These are phyloP conservation scores for Typha latifolia DNA, from an alignment of 176 grass and related monocot genomes.

Conservation along the genomic window DNA sequence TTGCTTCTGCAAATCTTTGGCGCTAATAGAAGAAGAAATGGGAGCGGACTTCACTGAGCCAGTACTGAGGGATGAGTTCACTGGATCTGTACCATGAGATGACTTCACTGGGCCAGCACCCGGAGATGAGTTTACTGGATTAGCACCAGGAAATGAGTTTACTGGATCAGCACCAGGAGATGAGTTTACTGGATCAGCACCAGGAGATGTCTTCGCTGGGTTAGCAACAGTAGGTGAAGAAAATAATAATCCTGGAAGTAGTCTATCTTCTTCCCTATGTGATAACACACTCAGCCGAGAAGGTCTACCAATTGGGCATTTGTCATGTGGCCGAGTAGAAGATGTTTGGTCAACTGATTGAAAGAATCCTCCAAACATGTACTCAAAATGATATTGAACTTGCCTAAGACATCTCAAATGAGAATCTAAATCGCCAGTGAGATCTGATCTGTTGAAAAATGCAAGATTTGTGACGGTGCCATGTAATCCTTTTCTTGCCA, in stretches of 20 bases:
- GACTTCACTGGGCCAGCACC: too few relatives aligned
- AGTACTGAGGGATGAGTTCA: too few relatives aligned
- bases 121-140: too few relatives aligned
- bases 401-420: conserved; percentile 52
- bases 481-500: too few relatives aligned
- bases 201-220: conserved; percentile 5
- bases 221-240: conserved; percentile 20
- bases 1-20: conserved; percentile 21
- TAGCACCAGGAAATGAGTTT: too few relatives aligned
- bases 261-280: neutral
- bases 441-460: conserved; percentile 30
- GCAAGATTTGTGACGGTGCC: conserved; percentile 1
- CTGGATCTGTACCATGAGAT: too few relatives aligned
- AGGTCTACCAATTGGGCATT: conserved; percentile 17
- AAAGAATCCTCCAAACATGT: conserved; percentile 36
- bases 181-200: conserved; percentile 1
- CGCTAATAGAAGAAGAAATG: conserved; percentile 26
- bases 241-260: neutral
- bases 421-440: conserved; percentile 55
- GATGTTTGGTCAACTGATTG: conserved; percentile 29
- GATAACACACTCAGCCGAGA: neutral
- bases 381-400: conserved; percentile 50
- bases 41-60: conserved; percentile 18
- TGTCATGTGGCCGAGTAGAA: conserved; percentile 14
- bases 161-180: conserved; percentile 8